Conservation (phyloP, 1,284 basidiomycete species). For the Papiliotrema fonsecae region DNA sequence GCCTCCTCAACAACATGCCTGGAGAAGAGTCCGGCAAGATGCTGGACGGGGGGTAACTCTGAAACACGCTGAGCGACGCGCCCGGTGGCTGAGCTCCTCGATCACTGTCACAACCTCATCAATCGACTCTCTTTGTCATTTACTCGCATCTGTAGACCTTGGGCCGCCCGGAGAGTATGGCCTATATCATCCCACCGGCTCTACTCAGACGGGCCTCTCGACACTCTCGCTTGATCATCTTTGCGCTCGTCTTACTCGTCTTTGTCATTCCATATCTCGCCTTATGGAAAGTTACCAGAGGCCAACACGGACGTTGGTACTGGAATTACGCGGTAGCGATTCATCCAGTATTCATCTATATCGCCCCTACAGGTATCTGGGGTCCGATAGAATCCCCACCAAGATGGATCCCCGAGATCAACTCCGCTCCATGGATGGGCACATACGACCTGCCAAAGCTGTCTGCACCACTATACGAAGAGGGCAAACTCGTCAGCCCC, state of each 20-base stretch:
- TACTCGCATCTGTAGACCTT: too few species aligned
- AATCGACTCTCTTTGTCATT: too few species aligned
- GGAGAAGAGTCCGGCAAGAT: too few species aligned
- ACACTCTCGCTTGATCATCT: background rate
- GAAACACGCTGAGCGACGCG: too few species aligned
- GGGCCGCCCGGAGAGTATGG: too few species aligned
- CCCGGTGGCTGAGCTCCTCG: too few species aligned
- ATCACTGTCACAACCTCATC: too few species aligned
- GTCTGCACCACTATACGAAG: background rate
- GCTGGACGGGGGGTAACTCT: too few species aligned
- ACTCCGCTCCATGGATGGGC: constrained; percentile 4
- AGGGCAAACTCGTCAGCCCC: constrained; percentile 6
- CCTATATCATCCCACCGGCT: too few species aligned
- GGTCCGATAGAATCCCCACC: background rate
- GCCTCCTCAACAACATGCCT: too few species aligned
- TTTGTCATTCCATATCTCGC: too few species aligned
- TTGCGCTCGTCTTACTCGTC: background rate
- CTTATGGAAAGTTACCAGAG: background rate
- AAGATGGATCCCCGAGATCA: background rate
- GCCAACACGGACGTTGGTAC: constrained; percentile 5
- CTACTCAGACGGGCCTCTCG: too few species aligned
- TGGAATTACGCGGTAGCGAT: constrained; percentile 6
- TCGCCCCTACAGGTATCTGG: constrained; percentile 9
- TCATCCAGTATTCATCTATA: background rate
- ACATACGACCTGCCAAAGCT: background rate